phyloP scores from a whole-genome alignment of 768 basidiomycete genomes.

The Suillus discolor region DNA sequence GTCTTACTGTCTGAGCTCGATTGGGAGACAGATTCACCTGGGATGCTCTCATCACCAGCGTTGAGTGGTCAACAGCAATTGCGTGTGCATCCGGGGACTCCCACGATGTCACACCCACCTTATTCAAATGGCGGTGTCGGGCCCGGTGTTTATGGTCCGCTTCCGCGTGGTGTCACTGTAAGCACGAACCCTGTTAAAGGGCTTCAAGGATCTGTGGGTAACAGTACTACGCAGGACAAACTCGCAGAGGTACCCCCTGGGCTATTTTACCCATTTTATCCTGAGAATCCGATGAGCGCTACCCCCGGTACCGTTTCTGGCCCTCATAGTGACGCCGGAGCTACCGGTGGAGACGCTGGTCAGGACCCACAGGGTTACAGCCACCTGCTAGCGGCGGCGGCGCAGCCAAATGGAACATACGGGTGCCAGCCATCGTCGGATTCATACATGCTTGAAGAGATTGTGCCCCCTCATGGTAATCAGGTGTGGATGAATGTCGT shows the following conservation, averaged over 20 bases:
- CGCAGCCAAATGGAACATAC: slow-evolving; percentile 55
- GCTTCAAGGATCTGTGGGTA: slow-evolving; percentile 26
- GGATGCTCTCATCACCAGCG: slow-evolving; percentile 29
- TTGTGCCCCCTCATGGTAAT: slow-evolving; percentile 42
- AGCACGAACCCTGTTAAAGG: slow-evolving; percentile 34
- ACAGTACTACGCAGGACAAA: slow-evolving; percentile 27
- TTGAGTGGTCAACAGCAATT: slow-evolving; percentile 27
- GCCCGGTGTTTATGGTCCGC: slow-evolving; percentile 29
- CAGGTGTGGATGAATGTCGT: slow-evolving; percentile 49
- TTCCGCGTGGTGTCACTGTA: slow-evolving; percentile 24
- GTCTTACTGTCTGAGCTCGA: slow-evolving; percentile 45
- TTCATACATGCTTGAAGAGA: slow-evolving; percentile 71
- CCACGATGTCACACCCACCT: slow-evolving; percentile 34
- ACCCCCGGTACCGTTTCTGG: slow-evolving; percentile 17
- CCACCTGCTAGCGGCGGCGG: slow-evolving; percentile 59
- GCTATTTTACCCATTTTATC: slow-evolving; percentile 80
- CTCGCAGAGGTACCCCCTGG: slow-evolving; percentile 70
- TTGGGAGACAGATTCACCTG: slow-evolving; percentile 43
- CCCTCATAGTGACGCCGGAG: slow-evolving; percentile 21
- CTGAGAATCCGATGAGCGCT: slow-evolving; percentile 47
- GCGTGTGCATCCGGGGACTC: slow-evolving; percentile 38
- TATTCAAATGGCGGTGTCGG: slow-evolving; percentile 35
- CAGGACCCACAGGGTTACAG: slow-evolving; percentile 44
- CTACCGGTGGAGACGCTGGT: slow-evolving; percentile 18
- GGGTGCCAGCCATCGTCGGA: slow-evolving; percentile 61